Evolutionary conservation across 495 filamentous ascomycete genomes (phyloP).

Genomic region (Aspergillus hancockii): DNA sequence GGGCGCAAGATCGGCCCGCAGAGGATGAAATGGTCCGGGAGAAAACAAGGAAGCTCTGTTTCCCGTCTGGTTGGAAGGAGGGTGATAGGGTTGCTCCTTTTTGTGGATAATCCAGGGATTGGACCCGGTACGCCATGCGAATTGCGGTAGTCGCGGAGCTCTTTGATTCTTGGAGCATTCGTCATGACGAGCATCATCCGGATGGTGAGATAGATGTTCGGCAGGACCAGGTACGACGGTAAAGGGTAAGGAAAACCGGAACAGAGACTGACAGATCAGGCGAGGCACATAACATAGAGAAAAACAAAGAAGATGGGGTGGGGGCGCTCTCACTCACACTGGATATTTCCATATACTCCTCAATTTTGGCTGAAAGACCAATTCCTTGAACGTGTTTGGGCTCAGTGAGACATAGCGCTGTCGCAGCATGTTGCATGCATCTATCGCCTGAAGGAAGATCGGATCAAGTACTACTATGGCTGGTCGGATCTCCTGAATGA

Average conservation of each 20-base stretch:
- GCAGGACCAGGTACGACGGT: conserved; percentile 26
- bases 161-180: not conserved
- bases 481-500: conserved; percentile 35
- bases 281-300: not conserved
- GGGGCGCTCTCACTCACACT: conserved; percentile 26
- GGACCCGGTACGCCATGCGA: conserved; percentile 13
- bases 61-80: conserved; percentile 14
- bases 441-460: conserved; percentile 39
- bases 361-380: conserved; percentile 37
- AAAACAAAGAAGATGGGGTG: not conserved
- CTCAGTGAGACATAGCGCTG: conserved; percentile 30
- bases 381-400: conserved; percentile 34
- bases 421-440: conserved; percentile 34
- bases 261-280: conserved; percentile 19
- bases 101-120: conserved; percentile 2
- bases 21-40: conserved; percentile 15
- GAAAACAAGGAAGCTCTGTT: conserved; percentile 19
- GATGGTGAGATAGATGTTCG: conserved; percentile 33
- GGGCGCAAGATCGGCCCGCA: conserved; percentile 28
- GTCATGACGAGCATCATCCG: not conserved
- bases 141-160: conserved; percentile 18
- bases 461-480: conserved; percentile 42
- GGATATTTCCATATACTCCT: conserved; percentile 35
- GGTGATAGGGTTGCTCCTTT: conserved; percentile 4
- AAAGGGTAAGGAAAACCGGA: conserved; percentile 40